Conservation (phyloP, 2,329 filamentous ascomycete species). For the Colletotrichum coccodes region DNA sequence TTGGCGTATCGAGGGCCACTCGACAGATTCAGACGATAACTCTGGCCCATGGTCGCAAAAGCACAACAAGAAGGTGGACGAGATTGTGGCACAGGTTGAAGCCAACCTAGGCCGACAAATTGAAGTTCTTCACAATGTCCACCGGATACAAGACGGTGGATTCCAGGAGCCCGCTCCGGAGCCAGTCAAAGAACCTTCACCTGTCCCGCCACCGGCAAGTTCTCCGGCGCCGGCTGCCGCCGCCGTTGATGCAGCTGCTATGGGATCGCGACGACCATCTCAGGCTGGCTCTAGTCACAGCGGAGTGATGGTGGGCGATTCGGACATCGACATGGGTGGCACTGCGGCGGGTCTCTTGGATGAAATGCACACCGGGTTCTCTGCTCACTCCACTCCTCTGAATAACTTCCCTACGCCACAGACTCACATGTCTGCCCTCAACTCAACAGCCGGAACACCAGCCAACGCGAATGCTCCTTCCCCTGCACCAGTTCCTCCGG, state of each 20-base stretch:
- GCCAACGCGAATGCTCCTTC: constrained; percentile 58
- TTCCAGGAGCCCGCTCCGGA: constrained; percentile 70
- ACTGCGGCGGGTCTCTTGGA: constrained; percentile 74
- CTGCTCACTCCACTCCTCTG: constrained; percentile 67
- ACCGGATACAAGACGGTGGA: constrained; percentile 82
- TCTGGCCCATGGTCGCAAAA: constrained; percentile 48
- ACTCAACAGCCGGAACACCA: constrained; percentile 69
- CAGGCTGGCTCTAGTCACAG: constrained; percentile 66
- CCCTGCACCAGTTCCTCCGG: constrained; percentile 48
- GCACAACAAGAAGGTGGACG: constrained; percentile 69
- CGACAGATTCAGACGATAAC: constrained; percentile 55
- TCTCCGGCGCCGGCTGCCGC: constrained; percentile 32
- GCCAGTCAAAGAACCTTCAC: constrained; percentile 44
- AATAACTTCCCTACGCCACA: constrained; percentile 72
- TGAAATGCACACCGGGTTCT: constrained; percentile 73
- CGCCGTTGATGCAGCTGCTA: constrained; percentile 35
- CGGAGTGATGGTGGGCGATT: constrained; percentile 66
- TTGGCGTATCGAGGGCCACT: constrained; percentile 71
- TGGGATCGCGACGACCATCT: constrained; percentile 62
- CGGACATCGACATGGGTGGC: constrained; percentile 72
- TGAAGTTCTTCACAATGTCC: constrained; percentile 70
- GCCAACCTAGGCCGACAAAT: constrained; percentile 74
- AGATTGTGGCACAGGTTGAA: constrained; percentile 82
- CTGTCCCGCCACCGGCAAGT: constrained; percentile 33
- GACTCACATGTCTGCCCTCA: constrained; percentile 63